These are phyloP conservation scores for Bruguiera hainesii DNA, from an alignment of 441 rosid genomes.

Conservation along the genomic window DNA sequence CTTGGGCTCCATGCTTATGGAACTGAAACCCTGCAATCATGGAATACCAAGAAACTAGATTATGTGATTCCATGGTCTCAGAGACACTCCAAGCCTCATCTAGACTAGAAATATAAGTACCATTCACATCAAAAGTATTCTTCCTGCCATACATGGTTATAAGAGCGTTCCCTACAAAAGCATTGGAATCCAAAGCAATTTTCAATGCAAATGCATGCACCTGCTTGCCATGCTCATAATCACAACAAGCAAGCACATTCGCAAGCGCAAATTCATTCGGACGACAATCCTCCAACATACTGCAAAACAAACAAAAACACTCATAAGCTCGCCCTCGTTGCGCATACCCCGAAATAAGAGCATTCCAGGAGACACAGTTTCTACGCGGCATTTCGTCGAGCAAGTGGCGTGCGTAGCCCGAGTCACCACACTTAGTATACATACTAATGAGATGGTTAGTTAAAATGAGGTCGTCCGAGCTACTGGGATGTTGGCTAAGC, in stretches of 20 bases:
- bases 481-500: slow-evolving; percentile 26
- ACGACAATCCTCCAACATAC: slow-evolving; percentile 47
- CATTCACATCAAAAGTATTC: not conserved
- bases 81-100: slow-evolving; percentile 66
- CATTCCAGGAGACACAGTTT: slow-evolving; percentile 73
- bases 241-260: slow-evolving; percentile 59
- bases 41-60: slow-evolving; percentile 70
- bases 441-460: slow-evolving; percentile 54
- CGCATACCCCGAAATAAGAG: slow-evolving; percentile 60
- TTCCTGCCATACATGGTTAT: slow-evolving; percentile 35
- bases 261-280: slow-evolving; percentile 71
- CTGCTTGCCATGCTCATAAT: slow-evolving; percentile 47
- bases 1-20: slow-evolving; percentile 40
- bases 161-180: slow-evolving; percentile 31
- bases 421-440: slow-evolving; percentile 55
- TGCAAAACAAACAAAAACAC: slow-evolving; percentile 41
- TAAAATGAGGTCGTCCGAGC: slow-evolving; percentile 28
- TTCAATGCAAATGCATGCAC: slow-evolving; percentile 63
- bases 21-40: slow-evolving; percentile 64
- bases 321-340: slow-evolving; percentile 45
- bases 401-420: slow-evolving; percentile 36
- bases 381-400: slow-evolving; percentile 59
- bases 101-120: slow-evolving; percentile 9
- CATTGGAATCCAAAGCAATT: slow-evolving; percentile 41
- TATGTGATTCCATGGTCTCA: slow-evolving; percentile 37